A percentile compares a stretch with the other conserved stretches of the same genome.
These are phyloP conservation scores for Plasmodium reichenowi DNA, from an alignment of 169 alveolate genomes.

Conservation along the genomic window DNA sequence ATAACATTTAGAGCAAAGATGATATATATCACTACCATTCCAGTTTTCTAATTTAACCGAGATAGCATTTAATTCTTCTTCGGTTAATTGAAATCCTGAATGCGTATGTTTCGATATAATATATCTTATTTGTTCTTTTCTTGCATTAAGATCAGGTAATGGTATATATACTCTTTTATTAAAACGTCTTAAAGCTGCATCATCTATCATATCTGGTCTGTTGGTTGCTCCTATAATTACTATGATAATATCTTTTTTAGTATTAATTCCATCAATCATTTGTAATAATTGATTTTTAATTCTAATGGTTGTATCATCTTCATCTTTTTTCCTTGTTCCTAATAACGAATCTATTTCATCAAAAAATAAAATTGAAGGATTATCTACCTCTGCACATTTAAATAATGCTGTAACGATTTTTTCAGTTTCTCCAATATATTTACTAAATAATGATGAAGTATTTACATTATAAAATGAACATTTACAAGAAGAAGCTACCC, in stretches of 20 bases:
- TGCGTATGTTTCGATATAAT: slow-evolving; percentile 85
- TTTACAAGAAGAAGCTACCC: slow-evolving; percentile 94
- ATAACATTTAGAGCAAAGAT: slow-evolving; percentile 91
- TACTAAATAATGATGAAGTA: slow-evolving; percentile 93
- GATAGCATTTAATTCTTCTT: slow-evolving; percentile 84
- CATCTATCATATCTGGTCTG: slow-evolving; percentile 95
- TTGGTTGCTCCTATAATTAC: slow-evolving; percentile 95
- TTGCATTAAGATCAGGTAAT: slow-evolving; percentile 91
- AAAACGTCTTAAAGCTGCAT: slow-evolving; percentile 95
- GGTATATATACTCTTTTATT: slow-evolving; percentile 94
- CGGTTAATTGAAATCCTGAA: slow-evolving; percentile 82
- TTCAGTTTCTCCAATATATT: slow-evolving; percentile 95
- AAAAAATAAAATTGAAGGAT: slow-evolving; percentile 94
- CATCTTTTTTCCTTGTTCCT: slow-evolving; percentile 91
- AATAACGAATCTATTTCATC: slow-evolving; percentile 96
- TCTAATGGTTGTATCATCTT: slow-evolving; percentile 93
- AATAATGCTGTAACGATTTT: slow-evolving; percentile 92
- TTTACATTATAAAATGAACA: slow-evolving; percentile 94
- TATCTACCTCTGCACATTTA: slow-evolving; percentile 90
- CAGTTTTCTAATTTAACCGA: slow-evolving; percentile 87
- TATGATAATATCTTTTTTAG: slow-evolving; percentile 83
- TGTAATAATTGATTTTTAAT: slow-evolving; percentile 94
- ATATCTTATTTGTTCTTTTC: slow-evolving; percentile 89
- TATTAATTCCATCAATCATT: slow-evolving; percentile 94
- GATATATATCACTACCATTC: slow-evolving; percentile 90